Evolutionary conservation across 192 early-diverging fungal species (phyloP).

Genomic region (Entomortierella chlamydospora): DNA sequence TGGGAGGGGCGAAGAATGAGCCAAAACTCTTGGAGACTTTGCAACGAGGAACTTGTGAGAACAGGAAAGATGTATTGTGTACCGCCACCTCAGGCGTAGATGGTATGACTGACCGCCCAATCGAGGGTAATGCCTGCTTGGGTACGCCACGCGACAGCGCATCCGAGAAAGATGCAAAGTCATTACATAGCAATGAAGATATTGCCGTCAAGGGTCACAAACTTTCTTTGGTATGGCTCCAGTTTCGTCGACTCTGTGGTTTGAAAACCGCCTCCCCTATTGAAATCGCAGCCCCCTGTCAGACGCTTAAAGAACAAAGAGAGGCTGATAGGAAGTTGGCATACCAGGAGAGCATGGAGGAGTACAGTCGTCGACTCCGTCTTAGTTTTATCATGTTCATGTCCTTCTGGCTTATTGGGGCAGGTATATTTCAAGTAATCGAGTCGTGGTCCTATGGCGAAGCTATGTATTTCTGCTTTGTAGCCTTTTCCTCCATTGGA

Average conservation of each 20-base stretch:
- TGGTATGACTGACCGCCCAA: too few species aligned
- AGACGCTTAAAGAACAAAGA: slow-evolving; percentile 15
- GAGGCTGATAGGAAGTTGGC: slow-evolving; percentile 31
- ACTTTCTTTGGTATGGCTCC: background rate
- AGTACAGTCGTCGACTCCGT: slow-evolving; percentile 23
- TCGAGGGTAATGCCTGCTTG: too few species aligned
- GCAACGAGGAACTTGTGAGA: too few species aligned
- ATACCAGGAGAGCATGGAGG: slow-evolving; percentile 32
- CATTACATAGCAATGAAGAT: background rate
- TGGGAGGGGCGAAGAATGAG: too few species aligned
- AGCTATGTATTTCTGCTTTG: slow-evolving; percentile 26
- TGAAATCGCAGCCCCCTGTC: background rate
- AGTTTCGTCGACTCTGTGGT: background rate
- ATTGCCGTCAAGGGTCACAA: background rate
- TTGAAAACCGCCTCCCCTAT: background rate
- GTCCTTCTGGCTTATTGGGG: slow-evolving; percentile 41
- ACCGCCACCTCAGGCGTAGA: too few species aligned
- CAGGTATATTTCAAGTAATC: slow-evolving; percentile 20
- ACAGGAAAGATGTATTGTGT: too few species aligned
- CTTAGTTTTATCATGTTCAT: slow-evolving; percentile 32
- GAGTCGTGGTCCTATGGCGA: slow-evolving; percentile 31
- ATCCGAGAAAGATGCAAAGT: background rate
- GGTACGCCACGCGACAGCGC: background rate
- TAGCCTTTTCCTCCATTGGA: slow-evolving; percentile 39
- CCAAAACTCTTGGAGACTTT: too few species aligned